Evolutionary conservation across 306 rosid species (phyloP), one percentile per base, ranked within the genome.

Genomic region (Parietaria judaica): DNA sequence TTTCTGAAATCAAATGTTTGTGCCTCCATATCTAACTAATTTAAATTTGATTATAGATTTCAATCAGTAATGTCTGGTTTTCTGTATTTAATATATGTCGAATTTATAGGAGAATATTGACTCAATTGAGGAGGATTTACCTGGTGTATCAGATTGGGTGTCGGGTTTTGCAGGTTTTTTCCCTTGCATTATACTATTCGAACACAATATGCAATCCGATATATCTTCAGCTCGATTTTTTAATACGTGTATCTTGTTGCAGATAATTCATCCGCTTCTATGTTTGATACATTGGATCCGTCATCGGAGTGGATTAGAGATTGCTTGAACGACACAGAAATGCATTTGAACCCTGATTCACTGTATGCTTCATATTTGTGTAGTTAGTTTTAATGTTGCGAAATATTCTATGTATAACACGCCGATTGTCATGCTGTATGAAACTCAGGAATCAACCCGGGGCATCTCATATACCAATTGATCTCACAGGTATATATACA

Each of bases 231-330:
- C 6, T 58, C 31, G 61, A 56, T 53, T 61, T 58, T 61, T 61
- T 66, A 51, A 63, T 59, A 41, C 15, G 14, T 69, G 49, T 60
- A 36, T 70, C 67, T 54, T 70, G 59, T 65, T 60, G 63, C 68
- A 91, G 94, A 81, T 56, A 78, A 68, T 69, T 54, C 64, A n/a
- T 74, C 87, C 49, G 72, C 71, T 56, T 80, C 80, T 44, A 65
- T 74, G 66, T 77, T 58, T 66, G 96, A 83, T 65, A 78, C 75
- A 47, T 58, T 85, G 62, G 86, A 78, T 66, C 77, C 59, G 23
- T 78, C 96, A 65, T 67, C 87, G 39, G 92, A 83, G 60, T 91
- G 97, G 97, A 80, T 91, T 65, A 77, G 85, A 36, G 87, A 85
- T 43, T 87, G 86, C 83, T 77, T 91, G 1, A 85, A 72, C 60